Conservation (phyloP, 176 grass and related monocot species). For the Oryza meyeriana region DNA sequence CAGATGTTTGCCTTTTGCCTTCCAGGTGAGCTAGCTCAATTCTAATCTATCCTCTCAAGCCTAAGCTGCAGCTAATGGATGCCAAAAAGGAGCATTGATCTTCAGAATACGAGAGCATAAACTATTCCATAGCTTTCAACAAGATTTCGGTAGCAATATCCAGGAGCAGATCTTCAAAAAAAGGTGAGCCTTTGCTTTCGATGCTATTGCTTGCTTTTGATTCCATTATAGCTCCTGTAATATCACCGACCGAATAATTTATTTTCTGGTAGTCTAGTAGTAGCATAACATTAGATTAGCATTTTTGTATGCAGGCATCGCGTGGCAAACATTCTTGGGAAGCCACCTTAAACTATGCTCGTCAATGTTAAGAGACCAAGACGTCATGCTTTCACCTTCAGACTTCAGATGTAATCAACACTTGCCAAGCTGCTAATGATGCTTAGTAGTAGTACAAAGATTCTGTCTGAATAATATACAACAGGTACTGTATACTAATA, state of each 20-base stretch:
- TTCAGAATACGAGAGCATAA: background rate
- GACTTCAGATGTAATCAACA: constrained; percentile 14
- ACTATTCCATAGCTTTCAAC: constrained; percentile 8
- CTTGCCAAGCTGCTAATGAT: constrained; percentile 6
- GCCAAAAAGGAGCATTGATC: background rate
- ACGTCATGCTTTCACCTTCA: constrained; percentile 13
- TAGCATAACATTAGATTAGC: background rate
- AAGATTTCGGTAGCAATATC: background rate
- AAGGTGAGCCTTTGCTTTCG: constrained; percentile 25
- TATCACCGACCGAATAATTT: constrained; percentile 26
- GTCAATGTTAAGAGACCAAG: constrained; percentile 39
- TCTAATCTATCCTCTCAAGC: background rate
- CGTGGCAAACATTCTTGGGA: constrained; percentile 48
- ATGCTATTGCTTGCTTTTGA: background rate
- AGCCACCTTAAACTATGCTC: constrained; percentile 25
- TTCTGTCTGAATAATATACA: constrained; percentile 8
- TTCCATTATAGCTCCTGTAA: constrained; percentile 4
- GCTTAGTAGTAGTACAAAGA: constrained; percentile 22
- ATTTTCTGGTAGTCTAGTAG: background rate
- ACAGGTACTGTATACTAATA: constrained; percentile 1
- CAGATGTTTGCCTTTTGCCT: background rate
- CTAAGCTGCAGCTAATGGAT: background rate
- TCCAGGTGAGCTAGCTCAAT: constrained; percentile 9
- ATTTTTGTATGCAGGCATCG: background rate
- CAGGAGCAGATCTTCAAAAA: constrained; percentile 20